Evolutionary conservation across 495 filamentous ascomycete species (phyloP).

Genomic region (Cenococcum geophilum): DNA sequence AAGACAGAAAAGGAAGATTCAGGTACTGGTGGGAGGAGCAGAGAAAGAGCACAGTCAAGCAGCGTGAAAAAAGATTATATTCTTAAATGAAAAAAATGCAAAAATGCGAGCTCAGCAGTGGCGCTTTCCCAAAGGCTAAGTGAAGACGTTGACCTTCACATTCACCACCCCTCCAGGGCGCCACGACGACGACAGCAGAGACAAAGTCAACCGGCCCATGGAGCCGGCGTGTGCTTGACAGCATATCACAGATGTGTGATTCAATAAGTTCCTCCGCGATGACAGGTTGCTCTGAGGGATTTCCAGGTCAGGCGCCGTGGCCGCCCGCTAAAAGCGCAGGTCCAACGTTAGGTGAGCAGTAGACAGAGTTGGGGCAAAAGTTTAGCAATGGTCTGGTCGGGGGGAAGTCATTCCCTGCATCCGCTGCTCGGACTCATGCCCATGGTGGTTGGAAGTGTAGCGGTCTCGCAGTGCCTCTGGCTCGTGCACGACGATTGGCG

Average conservation of each 20-base stretch:
- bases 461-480: neutral
- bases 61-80: slow-evolving; percentile 1
- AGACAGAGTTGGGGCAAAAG: slow-evolving; percentile 5
- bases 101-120: neutral
- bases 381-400: slow-evolving; percentile 8
- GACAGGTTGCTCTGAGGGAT: slow-evolving; percentile 10
- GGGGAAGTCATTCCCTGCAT: slow-evolving; percentile 27
- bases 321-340: slow-evolving; percentile 18
- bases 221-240: neutral
- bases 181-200: neutral
- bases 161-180: too few species aligned
- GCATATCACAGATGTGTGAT: neutral
- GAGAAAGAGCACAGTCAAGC: neutral
- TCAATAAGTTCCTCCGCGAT: slow-evolving; percentile 3
- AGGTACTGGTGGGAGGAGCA: neutral
- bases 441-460: slow-evolving; percentile 4
- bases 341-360: slow-evolving; percentile 11
- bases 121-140: neutral
- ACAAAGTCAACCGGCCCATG: neutral
- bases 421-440: slow-evolving; percentile 10
- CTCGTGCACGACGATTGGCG: neutral
- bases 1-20: neutral
- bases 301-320: slow-evolving; percentile 23
- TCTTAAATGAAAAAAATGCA: neutral
- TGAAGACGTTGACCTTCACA: neutral